Percentiles rank a stretch among this genome's conserved stretches.
Conservation (phyloP, 208 protist genomes). For the Acanthamoeba sp. region DNA sequence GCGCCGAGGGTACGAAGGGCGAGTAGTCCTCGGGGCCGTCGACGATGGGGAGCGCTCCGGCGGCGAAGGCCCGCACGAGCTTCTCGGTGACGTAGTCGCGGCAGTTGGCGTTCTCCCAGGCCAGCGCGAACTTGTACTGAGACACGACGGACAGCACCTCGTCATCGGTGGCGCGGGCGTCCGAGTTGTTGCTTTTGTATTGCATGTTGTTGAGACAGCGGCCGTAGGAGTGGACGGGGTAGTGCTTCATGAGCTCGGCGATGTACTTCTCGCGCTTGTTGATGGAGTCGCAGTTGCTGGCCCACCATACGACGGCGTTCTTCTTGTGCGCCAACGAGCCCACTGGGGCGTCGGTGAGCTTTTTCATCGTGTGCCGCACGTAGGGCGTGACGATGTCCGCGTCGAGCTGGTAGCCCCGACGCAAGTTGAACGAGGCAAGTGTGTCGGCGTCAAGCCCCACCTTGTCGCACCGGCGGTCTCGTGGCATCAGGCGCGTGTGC, state of each 20-base stretch:
- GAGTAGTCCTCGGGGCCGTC: conserved; percentile 69
- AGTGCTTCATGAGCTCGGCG: conserved; percentile 54
- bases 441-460: conserved; percentile 2
- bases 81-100: conserved; percentile 80
- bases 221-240: conserved; percentile 61
- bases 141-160: background rate
- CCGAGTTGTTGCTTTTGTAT: background rate
- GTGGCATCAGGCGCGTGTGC: background rate
- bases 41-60: conserved; percentile 57
- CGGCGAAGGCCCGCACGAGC: conserved; percentile 30
- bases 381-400: conserved; percentile 21
- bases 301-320: conserved; percentile 65
- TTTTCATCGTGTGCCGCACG: background rate
- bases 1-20: conserved; percentile 28
- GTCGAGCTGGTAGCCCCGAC: conserved; percentile 45
- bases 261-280: conserved; percentile 62
- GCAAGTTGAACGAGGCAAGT: conserved; percentile 16
- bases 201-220: conserved; percentile 6
- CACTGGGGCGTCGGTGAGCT: background rate
- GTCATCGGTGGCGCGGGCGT: background rate
- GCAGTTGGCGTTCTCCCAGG: conserved; percentile 70
- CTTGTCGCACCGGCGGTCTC: conserved; percentile 48
- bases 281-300: conserved; percentile 41
- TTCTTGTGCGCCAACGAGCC: background rate
- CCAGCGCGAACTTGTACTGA: conserved; percentile 74